Percentiles rank a stretch among this genome's conserved stretches.
phyloP scores from a whole-genome alignment of 2,329 filamentous ascomycete species.

The Neofusicoccum kwambonambiense region DNA sequence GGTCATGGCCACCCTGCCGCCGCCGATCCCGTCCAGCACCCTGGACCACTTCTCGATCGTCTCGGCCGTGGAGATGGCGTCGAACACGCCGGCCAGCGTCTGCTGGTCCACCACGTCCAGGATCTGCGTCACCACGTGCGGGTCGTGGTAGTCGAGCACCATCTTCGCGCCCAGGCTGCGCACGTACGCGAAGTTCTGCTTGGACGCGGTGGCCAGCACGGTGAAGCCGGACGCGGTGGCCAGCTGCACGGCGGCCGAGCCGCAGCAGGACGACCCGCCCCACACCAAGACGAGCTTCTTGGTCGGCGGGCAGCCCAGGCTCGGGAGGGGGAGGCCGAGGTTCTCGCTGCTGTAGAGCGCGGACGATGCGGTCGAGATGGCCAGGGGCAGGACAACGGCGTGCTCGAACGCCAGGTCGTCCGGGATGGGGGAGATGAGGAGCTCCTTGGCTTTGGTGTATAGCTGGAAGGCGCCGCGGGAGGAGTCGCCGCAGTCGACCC shows the following conservation, averaged over 20 bases:
- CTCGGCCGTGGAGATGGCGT: not conserved
- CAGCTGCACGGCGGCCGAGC: constrained; percentile 49
- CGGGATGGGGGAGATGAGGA: constrained; percentile 13
- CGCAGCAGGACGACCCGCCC: constrained; percentile 52
- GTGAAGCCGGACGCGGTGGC: constrained; percentile 45
- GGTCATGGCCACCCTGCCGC: not conserved
- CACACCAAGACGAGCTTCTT: constrained; percentile 45
- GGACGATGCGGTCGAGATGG: constrained; percentile 17
- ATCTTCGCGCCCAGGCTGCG: constrained; percentile 39
- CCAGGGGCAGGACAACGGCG: constrained; percentile 15
- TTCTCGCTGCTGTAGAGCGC: constrained; percentile 9
- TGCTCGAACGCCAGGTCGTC: constrained; percentile 10
- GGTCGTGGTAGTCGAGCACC: not conserved
- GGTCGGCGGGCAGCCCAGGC: constrained; percentile 12
- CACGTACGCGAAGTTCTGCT: constrained; percentile 46
- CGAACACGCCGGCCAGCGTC: not conserved
- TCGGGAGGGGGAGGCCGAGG: constrained; percentile 5
- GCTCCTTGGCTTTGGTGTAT: constrained; percentile 19
- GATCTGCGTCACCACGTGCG: constrained; percentile 15
- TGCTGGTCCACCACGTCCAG: constrained; percentile 3
- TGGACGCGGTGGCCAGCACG: constrained; percentile 46
- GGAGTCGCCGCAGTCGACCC: constrained; percentile 25
- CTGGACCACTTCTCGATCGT: not conserved
- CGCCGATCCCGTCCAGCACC: not conserved
- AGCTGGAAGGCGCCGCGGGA: constrained; percentile 33